Evolutionary conservation across 768 basidiomycete genomes (phyloP).

Genomic region (Steccherinum ochraceum): DNA sequence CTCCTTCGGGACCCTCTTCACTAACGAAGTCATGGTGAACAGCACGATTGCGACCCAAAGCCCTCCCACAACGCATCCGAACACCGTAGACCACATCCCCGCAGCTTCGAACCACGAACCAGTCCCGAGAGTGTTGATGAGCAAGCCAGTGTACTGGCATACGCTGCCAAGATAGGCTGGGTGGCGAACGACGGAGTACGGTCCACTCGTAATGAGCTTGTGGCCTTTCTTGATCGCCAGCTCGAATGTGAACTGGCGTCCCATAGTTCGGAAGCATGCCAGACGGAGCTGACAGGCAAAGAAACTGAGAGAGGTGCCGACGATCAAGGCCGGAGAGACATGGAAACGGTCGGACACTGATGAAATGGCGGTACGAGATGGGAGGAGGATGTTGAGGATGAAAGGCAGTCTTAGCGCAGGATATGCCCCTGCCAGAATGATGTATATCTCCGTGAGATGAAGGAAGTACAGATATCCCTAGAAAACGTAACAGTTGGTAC

Average conservation of each 20-base stretch:
- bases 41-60: neutral
- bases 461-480: neutral
- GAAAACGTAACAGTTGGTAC: too few relatives aligned
- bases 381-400: neutral
- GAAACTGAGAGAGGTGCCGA: conserved; percentile 2
- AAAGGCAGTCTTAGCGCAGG: neutral
- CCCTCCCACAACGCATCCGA: neutral
- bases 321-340: neutral
- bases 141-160: neutral
- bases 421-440: neutral
- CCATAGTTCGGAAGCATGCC: conserved; percentile 14
- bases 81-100: neutral
- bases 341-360: neutral
- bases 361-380: neutral
- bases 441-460: neutral
- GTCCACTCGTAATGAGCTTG: conserved; percentile 13
- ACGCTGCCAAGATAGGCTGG: conserved; percentile 1
- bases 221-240: conserved; percentile 13
- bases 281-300: conserved; percentile 9
- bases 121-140: neutral
- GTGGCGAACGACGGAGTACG: conserved; percentile 19
- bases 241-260: conserved; percentile 15
- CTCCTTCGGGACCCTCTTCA: conserved; percentile 1
- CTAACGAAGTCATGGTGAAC: neutral
- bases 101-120: neutral